phyloP scores from a whole-genome alignment of 2,329 filamentous ascomycete species.

The Pseudogymnoascus sp. region DNA sequence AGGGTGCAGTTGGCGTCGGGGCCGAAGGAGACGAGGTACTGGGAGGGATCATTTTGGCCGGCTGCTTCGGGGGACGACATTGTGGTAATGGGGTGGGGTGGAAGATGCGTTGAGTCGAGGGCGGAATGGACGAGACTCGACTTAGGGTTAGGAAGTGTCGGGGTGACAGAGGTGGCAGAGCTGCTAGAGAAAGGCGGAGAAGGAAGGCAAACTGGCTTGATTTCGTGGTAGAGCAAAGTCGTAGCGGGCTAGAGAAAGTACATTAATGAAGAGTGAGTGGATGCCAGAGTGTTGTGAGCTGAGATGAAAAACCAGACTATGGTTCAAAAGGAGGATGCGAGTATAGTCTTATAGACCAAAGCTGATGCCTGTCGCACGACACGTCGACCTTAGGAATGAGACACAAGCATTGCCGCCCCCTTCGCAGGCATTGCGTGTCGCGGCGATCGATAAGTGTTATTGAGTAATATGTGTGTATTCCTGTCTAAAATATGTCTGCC shows the following conservation, averaged over 20 bases:
- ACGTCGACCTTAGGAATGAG: conserved; percentile 3
- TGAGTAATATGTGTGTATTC: too few species aligned
- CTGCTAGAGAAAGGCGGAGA: conserved; percentile 7
- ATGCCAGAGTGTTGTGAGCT: conserved; percentile 9
- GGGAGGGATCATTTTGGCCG: neutral
- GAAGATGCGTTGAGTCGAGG: conserved; percentile 9
- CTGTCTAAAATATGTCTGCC: too few species aligned
- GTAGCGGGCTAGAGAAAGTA: neutral
- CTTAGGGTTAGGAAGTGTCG: conserved; percentile 2
- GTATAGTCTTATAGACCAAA: neutral
- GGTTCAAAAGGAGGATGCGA: neutral
- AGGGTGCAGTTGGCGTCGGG: conserved; percentile 26
- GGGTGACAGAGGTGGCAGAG: conserved; percentile 7
- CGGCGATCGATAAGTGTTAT: conserved; percentile 4
- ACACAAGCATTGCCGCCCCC: conserved; percentile 3
- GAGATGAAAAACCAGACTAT: conserved; percentile 10
- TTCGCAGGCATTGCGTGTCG: conserved; percentile 9
- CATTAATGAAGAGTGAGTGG: conserved; percentile 8
- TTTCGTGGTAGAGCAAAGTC: conserved; percentile 7
- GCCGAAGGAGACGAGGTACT: conserved; percentile 12
- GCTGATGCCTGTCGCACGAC: neutral
- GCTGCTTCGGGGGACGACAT: neutral
- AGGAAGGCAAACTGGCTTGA: conserved; percentile 9
- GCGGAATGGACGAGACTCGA: conserved; percentile 7
- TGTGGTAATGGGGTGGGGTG: neutral